Base-by-base conservation (phyloP, 192 early-diverging fungal species). In the Coemansia sp. region DNA sequence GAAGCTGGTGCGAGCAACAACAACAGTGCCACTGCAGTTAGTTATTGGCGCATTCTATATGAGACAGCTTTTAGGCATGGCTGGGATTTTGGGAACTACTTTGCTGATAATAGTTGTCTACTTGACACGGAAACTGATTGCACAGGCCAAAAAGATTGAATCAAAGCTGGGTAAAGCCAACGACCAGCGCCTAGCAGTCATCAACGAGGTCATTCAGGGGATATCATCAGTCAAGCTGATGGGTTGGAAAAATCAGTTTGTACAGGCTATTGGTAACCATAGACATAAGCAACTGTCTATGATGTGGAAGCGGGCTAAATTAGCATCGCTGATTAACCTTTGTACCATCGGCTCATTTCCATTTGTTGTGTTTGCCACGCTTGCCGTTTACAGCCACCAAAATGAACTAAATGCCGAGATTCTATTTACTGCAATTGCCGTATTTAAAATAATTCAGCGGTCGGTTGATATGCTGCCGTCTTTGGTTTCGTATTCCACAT, bases 221-320 rank as follows among this genome's bases (percentile, higher is more conserved):
- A 94, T 97, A 30, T 77, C 89, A 12, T 88, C 95, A 33, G 83
- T 97, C 47, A 97, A 97, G 62, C 82, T 96, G 68, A 88, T 90
- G 74, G 87, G 85, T 18, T 91, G 89, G 88, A 88, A 88, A 54
- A 52, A 72, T 6, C 81, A 80, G 43, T 91, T 96, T 65, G 69
- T 84, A 39, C 71, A 80, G 13, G 80, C 85, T 39, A 77, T 95
- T 11, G 80, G 83, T 14, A 69, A 68, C 8, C 74, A 74, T 7
- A 80, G 88, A 30, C 70, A 75, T 14, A 65, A 67, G 18, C 88
- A 91, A 63, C 55, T 90, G 21, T 57, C 65, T 28, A 59, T 69
- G 10, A 64, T 88, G 55, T 72, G 73, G 69, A 45, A 70, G 35
- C 48, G 62, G 11, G 53, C 61, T 31, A 57, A 54, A 30, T 4